Percentiles rank a stretch among this genome's conserved stretches.
phyloP scores from a whole-genome alignment of 108 stramenopile genomes.

The Nannochloropsis oceanica region DNA sequence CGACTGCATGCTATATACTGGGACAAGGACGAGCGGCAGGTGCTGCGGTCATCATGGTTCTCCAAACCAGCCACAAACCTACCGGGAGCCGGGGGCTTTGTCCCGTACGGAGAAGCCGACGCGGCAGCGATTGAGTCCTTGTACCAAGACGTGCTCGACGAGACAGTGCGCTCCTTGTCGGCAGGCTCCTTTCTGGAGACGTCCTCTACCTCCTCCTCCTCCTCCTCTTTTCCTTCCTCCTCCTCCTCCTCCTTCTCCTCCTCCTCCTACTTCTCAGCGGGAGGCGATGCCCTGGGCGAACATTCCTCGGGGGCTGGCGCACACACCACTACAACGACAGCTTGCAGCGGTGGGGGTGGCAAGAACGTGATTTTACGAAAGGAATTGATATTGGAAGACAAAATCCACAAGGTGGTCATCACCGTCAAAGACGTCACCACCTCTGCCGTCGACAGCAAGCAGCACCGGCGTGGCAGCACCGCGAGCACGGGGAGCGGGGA shows the following conservation, averaged over 20 bases:
- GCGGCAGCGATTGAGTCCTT: neutral
- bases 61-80: neutral
- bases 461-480: neutral
- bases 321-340: too few species aligned
- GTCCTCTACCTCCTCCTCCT: neutral
- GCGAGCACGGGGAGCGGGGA: neutral
- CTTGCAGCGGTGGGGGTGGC: neutral
- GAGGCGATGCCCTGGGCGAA: neutral
- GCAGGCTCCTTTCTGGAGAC: neutral
- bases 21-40: neutral
- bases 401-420: neutral
- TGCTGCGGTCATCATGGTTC: neutral
- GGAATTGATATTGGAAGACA: neutral
- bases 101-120: neutral
- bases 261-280: neutral
- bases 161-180: neutral
- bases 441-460: too few species aligned
- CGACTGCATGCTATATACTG: neutral
- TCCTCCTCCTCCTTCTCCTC: neutral
- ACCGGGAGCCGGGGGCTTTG: neutral
- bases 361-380: neutral
- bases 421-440: neutral
- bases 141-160: neutral
- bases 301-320: neutral
- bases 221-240: neutral